Evolutionary conservation across 345 rosid genomes (phyloP).

Genomic region (Eucalyptus sideroxylon): DNA sequence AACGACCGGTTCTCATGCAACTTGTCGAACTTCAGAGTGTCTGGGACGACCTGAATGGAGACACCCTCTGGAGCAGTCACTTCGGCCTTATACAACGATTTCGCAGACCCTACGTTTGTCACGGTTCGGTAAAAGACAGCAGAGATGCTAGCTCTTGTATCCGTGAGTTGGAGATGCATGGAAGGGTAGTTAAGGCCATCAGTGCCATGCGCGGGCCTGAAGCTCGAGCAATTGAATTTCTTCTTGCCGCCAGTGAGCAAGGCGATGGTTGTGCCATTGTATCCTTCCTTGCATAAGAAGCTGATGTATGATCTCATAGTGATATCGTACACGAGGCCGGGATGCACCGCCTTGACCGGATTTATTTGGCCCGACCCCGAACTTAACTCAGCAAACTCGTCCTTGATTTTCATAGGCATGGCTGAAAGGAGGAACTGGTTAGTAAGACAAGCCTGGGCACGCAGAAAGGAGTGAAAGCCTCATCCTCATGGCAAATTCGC

Average conservation of each 20-base stretch:
- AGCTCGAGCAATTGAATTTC: slow-evolving; percentile 30
- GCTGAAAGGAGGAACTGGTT: slow-evolving; percentile 20
- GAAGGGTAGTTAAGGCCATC: slow-evolving; percentile 88
- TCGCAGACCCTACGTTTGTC: slow-evolving; percentile 36
- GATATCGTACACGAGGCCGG: slow-evolving; percentile 68
- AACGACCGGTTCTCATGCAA: slow-evolving; percentile 19
- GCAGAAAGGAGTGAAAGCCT: background rate
- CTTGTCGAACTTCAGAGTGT: slow-evolving; percentile 17
- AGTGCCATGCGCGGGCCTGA: slow-evolving; percentile 33
- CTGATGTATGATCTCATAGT: slow-evolving; percentile 29
- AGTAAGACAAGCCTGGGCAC: background rate
- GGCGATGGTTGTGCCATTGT: slow-evolving; percentile 44
- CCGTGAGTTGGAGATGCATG: slow-evolving; percentile 46
- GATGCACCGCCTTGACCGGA: slow-evolving; percentile 52
- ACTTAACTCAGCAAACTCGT: slow-evolving; percentile 31
- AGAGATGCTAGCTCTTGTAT: slow-evolving; percentile 1
- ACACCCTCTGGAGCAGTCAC: slow-evolving; percentile 37
- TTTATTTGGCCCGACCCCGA: slow-evolving; percentile 79
- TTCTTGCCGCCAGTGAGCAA: slow-evolving; percentile 29
- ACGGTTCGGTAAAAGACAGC: slow-evolving; percentile 54
- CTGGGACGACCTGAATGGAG: slow-evolving; percentile 38
- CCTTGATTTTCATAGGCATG: slow-evolving; percentile 45
- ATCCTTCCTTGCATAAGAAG: slow-evolving; percentile 74
- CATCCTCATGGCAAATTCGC: background rate
- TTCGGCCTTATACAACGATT: slow-evolving; percentile 34